Percentiles rank a stretch among this genome's conserved stretches.
These are phyloP conservation scores for Thelephora ganbajun DNA, from an alignment of 768 basidiomycete species.

Conservation along the genomic window DNA sequence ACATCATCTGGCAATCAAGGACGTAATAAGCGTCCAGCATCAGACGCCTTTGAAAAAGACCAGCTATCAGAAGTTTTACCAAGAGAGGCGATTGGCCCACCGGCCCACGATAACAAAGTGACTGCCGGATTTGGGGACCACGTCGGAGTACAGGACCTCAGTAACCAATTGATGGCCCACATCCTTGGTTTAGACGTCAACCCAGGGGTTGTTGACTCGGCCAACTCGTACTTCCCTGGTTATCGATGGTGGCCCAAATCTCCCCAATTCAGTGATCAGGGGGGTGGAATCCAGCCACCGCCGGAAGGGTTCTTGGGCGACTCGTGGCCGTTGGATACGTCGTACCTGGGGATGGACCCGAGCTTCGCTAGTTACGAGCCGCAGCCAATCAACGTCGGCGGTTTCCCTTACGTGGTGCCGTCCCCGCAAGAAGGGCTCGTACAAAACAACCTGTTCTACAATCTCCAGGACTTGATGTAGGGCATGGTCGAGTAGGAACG, in stretches of 20 bases:
- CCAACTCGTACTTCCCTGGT: slow-evolving; percentile 32
- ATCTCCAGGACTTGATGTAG: not conserved
- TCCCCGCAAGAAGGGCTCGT: not conserved
- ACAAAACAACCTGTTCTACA: not conserved
- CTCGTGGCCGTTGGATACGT: not conserved
- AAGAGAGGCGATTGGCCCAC: not conserved
- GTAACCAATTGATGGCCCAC: slow-evolving; percentile 55
- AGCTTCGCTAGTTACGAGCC: not conserved
- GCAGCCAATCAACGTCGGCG: not conserved
- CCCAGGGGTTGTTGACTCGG: slow-evolving; percentile 33
- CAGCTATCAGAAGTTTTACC: not conserved
- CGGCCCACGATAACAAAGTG: not conserved
- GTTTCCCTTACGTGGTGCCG: not conserved
- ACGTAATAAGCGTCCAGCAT: slow-evolving; percentile 12
- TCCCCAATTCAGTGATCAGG: slow-evolving; percentile 7
- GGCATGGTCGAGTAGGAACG: not conserved
- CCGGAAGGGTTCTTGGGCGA: not conserved
- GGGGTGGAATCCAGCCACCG: not conserved
- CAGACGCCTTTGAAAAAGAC: slow-evolving; percentile 11
- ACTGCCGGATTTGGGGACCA: not conserved
- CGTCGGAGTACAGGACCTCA: slow-evolving; percentile 32
- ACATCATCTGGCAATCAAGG: slow-evolving; percentile 1
- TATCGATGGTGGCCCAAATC: slow-evolving; percentile 55
- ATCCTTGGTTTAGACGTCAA: slow-evolving; percentile 58
- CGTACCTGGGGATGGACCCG: not conserved